Evolutionary conservation across 495 filamentous ascomycete species (phyloP).

Genomic region (Penicillium cosmopolitanum): DNA sequence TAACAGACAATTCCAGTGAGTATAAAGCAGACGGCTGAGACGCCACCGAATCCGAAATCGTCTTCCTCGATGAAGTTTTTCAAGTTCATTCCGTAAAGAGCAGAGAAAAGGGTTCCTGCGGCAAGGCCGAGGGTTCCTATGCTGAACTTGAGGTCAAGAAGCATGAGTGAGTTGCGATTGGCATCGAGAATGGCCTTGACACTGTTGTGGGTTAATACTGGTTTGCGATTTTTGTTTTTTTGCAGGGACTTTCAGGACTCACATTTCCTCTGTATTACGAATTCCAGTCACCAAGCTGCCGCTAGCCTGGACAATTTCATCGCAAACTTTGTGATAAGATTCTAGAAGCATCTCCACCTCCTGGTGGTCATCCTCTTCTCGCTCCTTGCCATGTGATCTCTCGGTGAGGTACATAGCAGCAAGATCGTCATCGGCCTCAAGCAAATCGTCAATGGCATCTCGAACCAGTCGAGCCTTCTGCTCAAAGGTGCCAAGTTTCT

Average conservation of each 20-base stretch:
- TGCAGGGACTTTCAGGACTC: conserved; percentile 28
- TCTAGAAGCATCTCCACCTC: conserved; percentile 97
- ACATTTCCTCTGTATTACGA: conserved; percentile 98
- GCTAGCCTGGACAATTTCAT: conserved; percentile 95
- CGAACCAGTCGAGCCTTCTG: conserved; percentile 94
- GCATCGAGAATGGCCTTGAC: conserved; percentile 96
- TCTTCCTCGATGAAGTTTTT: conserved; percentile 98
- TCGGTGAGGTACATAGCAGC: conserved; percentile 94
- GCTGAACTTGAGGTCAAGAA: conserved; percentile 94
- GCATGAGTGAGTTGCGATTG: conserved; percentile 98
- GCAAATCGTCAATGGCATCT: conserved; percentile 91
- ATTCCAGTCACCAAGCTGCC: conserved; percentile 94
- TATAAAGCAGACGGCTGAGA: conserved; percentile 69
- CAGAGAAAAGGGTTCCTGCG: conserved; percentile 90
- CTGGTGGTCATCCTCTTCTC: conserved; percentile 87
- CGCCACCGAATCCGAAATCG: conserved; percentile 80
- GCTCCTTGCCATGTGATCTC: conserved; percentile 70
- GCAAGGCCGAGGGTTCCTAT: conserved; percentile 92
- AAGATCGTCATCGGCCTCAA: conserved; percentile 97
- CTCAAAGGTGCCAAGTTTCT: conserved; percentile 94
- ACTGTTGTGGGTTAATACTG: conserved; percentile 45
- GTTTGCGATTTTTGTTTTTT: not conserved
- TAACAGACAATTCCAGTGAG: conserved; percentile 75
- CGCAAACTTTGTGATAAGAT: conserved; percentile 95
- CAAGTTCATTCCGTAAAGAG: conserved; percentile 98